These are phyloP conservation scores for Amylostereum areolatum DNA, from an alignment of 1,284 basidiomycete genomes.

Conservation along the genomic window DNA sequence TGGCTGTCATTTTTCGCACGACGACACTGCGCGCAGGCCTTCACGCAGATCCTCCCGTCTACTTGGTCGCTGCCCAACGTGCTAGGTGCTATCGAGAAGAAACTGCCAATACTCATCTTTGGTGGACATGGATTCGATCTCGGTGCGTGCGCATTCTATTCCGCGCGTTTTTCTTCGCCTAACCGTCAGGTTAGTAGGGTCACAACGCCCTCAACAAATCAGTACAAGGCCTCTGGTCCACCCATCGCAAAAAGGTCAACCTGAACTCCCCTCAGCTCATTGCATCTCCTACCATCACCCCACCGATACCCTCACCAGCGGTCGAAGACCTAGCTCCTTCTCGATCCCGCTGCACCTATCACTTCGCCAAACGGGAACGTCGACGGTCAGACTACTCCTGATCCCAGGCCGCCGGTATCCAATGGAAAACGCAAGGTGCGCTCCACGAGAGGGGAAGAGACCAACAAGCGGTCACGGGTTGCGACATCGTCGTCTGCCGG, in stretches of 20 bases:
- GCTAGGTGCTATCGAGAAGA: no score
- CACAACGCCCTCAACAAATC: conserved; percentile 68
- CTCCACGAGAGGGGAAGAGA: conserved; percentile 42
- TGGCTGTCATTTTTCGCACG: no score
- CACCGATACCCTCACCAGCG: conserved; percentile 20
- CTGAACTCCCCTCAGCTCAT: conserved; percentile 41
- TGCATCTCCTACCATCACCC: conserved; percentile 14
- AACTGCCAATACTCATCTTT: no score
- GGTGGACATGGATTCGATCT: no score
- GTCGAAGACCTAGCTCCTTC: conserved; percentile 18
- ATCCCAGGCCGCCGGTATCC: conserved; percentile 19
- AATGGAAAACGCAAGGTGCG: conserved; percentile 56
- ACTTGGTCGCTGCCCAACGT: no score
- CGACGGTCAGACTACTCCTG: conserved; percentile 12
- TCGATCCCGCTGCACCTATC: conserved; percentile 3
- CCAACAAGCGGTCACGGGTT: conserved; percentile 47
- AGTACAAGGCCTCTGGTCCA: conserved; percentile 72
- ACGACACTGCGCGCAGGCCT: no score
- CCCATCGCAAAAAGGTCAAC: conserved; percentile 60
- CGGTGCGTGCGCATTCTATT: no score
- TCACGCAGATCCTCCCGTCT: no score
- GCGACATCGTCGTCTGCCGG: conserved; percentile 16
- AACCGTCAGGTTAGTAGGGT: conserved; percentile 32
- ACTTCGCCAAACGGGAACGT: not conserved
- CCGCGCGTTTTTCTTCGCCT: no score